Evolutionary conservation across 2,329 filamentous ascomycete genomes (phyloP).

Genomic region (Taxawa tesnikishii): DNA sequence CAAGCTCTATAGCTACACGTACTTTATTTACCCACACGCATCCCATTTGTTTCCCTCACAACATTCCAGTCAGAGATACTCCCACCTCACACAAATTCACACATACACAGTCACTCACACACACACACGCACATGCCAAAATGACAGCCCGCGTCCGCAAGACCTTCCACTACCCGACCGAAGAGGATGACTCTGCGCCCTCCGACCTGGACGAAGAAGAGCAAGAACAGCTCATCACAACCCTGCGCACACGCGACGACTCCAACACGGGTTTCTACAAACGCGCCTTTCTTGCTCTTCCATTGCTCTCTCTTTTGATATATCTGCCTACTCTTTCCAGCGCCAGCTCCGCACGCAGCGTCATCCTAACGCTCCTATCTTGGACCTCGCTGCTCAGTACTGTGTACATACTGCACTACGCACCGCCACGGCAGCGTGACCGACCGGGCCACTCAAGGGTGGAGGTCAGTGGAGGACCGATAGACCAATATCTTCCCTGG

Average conservation of each 20-base stretch:
- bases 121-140: not conserved
- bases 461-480: too few relatives aligned
- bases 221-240: constrained; percentile 51
- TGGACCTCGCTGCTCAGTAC: constrained; percentile 53
- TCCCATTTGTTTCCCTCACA: too few relatives aligned
- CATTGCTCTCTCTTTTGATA: constrained; percentile 41
- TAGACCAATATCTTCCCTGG: constrained; percentile 47
- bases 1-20: not conserved
- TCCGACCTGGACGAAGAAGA: constrained; percentile 56
- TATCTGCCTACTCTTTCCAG: constrained; percentile 38
- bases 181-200: constrained; percentile 41
- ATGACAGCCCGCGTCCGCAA: constrained; percentile 51
- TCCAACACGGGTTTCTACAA: constrained; percentile 22
- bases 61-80: too few relatives aligned
- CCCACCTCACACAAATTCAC: not conserved
- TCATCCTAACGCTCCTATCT: constrained; percentile 41
- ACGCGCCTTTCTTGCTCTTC: constrained; percentile 45
- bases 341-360: constrained; percentile 21
- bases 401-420: constrained; percentile 45
- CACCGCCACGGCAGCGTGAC: constrained; percentile 34
- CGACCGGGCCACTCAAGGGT: not conserved
- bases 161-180: constrained; percentile 63
- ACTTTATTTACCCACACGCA: too few relatives aligned
- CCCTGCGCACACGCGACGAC: constrained; percentile 41
- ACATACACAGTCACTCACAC: not conserved